Conservation (phyloP, 2,329 filamentous ascomycete genomes). For the Cadophora sp. region DNA sequence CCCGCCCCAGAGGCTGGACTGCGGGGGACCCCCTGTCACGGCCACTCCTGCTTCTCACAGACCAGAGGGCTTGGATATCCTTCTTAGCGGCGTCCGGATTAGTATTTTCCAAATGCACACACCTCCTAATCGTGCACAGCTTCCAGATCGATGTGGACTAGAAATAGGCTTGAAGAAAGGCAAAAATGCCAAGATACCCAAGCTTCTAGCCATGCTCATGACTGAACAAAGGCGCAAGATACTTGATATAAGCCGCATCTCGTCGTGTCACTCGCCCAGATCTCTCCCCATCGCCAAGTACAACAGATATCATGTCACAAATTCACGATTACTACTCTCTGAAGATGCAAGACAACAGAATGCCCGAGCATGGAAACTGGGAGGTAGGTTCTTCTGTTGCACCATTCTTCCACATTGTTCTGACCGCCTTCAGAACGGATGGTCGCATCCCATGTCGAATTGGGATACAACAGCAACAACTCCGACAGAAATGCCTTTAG, state of each 20-base stretch:
- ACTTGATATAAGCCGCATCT: conserved; percentile 18
- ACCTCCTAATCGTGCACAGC: background rate
- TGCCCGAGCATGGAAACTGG: conserved; percentile 12
- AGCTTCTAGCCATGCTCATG: background rate
- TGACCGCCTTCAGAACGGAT: conserved; percentile 5
- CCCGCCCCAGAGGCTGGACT: background rate
- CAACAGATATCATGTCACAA: conserved; percentile 8
- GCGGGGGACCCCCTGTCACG: background rate
- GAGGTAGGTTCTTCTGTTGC: conserved; percentile 3
- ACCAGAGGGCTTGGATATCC: background rate
- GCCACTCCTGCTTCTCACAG: background rate
- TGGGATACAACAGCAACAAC: conserved; percentile 10
- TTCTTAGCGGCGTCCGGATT: conserved; percentile 10
- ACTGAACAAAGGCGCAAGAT: background rate
- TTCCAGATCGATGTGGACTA: conserved; percentile 9
- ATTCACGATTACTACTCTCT: conserved; percentile 1
- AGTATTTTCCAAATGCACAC: conserved; percentile 9
- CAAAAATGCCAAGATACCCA: conserved; percentile 15
- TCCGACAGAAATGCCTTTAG: background rate
- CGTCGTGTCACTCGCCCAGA: background rate
- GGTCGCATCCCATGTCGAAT: conserved; percentile 8
- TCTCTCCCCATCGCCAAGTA: background rate
- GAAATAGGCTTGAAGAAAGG: conserved; percentile 7
- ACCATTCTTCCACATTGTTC: background rate
- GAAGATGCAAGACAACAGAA: conserved; percentile 15